These are phyloP conservation scores for Exophiala viscosa DNA, from an alignment of 2,329 filamentous ascomycete genomes.

Conservation along the genomic window DNA sequence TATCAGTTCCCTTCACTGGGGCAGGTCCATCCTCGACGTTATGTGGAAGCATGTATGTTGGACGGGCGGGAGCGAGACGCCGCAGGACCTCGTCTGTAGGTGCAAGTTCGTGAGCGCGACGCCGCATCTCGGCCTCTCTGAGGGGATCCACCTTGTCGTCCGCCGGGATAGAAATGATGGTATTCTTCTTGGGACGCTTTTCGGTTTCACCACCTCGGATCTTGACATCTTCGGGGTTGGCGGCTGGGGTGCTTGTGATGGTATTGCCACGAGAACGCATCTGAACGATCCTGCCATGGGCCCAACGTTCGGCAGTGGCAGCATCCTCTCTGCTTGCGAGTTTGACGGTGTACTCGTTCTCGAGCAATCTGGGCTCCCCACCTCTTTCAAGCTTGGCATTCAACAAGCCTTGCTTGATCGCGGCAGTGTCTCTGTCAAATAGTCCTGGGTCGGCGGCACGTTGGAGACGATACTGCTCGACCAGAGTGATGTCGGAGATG, in stretches of 20 bases:
- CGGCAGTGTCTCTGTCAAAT: conserved; percentile 16
- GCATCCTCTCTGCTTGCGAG: conserved; percentile 21
- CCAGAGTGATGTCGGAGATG: conserved; percentile 10
- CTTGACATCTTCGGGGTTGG: not conserved
- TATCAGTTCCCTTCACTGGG: too few species aligned
- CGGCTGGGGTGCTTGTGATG: not conserved
- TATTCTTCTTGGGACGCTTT: not conserved
- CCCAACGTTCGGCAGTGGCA: conserved; percentile 8
- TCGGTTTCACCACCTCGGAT: conserved; percentile 2
- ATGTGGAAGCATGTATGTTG: too few species aligned
- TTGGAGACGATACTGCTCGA: conserved; percentile 17
- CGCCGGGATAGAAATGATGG: too few species aligned
- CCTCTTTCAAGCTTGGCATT: conserved; percentile 15
- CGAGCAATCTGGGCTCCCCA: conserved; percentile 8
- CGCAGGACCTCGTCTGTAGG: too few species aligned
- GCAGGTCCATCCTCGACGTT: too few species aligned
- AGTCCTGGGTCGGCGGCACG: conserved; percentile 6
- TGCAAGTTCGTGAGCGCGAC: too few species aligned
- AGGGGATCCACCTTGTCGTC: too few species aligned
- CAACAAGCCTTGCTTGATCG: conserved; percentile 14
- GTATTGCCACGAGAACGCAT: not conserved
- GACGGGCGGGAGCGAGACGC: too few species aligned
- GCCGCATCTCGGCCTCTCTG: too few species aligned
- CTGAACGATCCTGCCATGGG: not conserved
- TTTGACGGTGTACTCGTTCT: conserved; percentile 22